Evolutionary conservation across 495 filamentous ascomycete genomes (phyloP), one percentile per base, ranked within the genome.

Genomic region (Venustampulla echinocandica): DNA sequence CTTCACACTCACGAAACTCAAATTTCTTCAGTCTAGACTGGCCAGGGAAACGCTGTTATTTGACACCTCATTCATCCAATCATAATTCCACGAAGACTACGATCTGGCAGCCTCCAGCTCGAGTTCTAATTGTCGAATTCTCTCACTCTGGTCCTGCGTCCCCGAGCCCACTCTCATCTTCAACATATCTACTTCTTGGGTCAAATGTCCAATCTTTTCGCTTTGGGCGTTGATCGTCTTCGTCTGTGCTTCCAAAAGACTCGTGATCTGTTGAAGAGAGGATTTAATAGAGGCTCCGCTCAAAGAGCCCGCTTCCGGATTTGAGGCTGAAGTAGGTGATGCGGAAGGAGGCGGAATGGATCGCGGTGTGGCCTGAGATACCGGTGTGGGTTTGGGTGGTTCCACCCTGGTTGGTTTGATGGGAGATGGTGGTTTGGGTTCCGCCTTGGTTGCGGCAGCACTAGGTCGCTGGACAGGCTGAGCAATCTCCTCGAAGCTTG

Each of bases 401-500:
- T 48, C 44, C 7, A 54, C 49, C 10, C 59, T 47, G 13, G 56
- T 54, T 10, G 42, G n/a, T 21, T 46, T 52, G 6, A 55, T 38
- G 7, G 61, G 44, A 11, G 54, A 44, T 0, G 57, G 30, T 14
- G 56, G 52, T 27, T 54, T 43, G 2, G 57, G 30, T 33, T 66
- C 63, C 14, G 54, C 60, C 39, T 49, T 60, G 15, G 56, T 40
- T 10, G 56, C 53, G 22, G 57, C 50, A 24, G 67, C 63, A 36
- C 61, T 49, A 24, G 61, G 56, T 32, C 68, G 64, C 40, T 69
- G 62, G 2, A 59, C 42, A 7, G 70, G 71, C 54, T 84, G 84
- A n/a, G 82, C 54, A 15, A 87, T 71, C 55, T 90, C 84, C 59
- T 94, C 84, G 57, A 95, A 95, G 64, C 80, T 84, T 3, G 84